Evolutionary conservation across 2,329 filamentous ascomycete genomes (phyloP).

Genomic region (Trichoderma citrinoviride): DNA sequence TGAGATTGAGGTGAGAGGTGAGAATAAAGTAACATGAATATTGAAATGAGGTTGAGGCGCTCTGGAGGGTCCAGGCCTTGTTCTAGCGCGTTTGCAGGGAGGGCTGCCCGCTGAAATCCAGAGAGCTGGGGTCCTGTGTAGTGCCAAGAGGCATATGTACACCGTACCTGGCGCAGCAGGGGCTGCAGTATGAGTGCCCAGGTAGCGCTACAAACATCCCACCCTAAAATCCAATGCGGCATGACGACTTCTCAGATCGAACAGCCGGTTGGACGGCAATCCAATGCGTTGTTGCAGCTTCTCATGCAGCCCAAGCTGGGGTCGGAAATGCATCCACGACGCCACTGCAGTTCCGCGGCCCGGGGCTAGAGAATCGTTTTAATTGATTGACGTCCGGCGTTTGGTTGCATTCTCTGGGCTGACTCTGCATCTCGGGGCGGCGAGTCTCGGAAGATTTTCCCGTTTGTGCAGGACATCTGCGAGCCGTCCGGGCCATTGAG

Average conservation of each 20-base stretch:
- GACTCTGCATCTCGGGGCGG: neutral
- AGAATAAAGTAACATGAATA: neutral
- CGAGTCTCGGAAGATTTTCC: neutral
- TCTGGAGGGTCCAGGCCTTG: neutral
- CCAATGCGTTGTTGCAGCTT: constrained; percentile 5
- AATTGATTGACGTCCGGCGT: neutral
- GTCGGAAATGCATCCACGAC: constrained; percentile 16
- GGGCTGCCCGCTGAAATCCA: neutral
- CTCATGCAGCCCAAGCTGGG: constrained; percentile 10
- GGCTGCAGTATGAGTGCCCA: neutral
- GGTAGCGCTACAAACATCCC: neutral
- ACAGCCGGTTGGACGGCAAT: constrained; percentile 6
- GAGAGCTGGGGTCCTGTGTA: neutral
- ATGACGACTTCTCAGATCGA: neutral
- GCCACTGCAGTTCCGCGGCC: constrained; percentile 9
- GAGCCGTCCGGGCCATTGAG: neutral
- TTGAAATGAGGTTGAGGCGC: neutral
- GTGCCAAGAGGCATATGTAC: neutral
- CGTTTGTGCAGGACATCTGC: neutral
- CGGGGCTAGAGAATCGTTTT: neutral
- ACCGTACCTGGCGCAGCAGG: neutral
- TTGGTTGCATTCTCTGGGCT: neutral
- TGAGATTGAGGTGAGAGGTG: neutral
- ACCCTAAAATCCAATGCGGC: no score
- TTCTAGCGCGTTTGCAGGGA: constrained; percentile 10